Evolutionary conservation across 78 protist genomes (phyloP), one percentile per base, ranked within the genome.

Genomic region (Chrysochromulina parva): DNA sequence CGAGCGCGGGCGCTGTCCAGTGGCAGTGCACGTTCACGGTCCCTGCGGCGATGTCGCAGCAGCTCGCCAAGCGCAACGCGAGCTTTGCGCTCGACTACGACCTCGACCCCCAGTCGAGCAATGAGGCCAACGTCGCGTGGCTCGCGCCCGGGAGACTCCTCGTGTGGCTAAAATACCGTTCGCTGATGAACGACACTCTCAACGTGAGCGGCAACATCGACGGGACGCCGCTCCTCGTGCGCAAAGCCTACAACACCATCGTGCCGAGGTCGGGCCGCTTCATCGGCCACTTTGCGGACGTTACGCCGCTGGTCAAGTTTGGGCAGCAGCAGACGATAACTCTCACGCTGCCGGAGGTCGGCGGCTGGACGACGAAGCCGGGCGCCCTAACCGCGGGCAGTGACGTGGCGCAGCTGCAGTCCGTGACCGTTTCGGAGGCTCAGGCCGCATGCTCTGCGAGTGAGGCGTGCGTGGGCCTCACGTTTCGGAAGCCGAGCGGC

Each of bases 201-300:
- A 28, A 28, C 50, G 53, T 11, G 13, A 5, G 50, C 9, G 78
- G 24, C 53, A 5, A 1, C 78, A 28, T 69, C 50, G 78, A 69
- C 50, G 78, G 78, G 16, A 10, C 78, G 50, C 50, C 50, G 5
- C 78, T 69, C 47, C 50, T 69, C 50, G 48, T 69, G 50, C 78
- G 78, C 28, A 3, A 5, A 7, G 78, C 78, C 50, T 69, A 69
- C 78, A 69, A 69, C 50, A 69, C 78, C 24, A 69, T 69, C 78
- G 78, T n/a, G 13, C 78, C 78, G 13, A 1, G 2, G 24, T 2
- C 24, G 3, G 78, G 10, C 47, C 50, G 78, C 50, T 69, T 69
- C 78, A 69, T 69, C 50, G 78, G 78, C 53, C 50, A n/a, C 78
- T 69, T 28, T 28, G 50, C 78, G 11, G 78, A 69, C 78, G 78